Evolutionary conservation across 345 rosid species (phyloP).

Genomic region (Gossypium longicalyx): DNA sequence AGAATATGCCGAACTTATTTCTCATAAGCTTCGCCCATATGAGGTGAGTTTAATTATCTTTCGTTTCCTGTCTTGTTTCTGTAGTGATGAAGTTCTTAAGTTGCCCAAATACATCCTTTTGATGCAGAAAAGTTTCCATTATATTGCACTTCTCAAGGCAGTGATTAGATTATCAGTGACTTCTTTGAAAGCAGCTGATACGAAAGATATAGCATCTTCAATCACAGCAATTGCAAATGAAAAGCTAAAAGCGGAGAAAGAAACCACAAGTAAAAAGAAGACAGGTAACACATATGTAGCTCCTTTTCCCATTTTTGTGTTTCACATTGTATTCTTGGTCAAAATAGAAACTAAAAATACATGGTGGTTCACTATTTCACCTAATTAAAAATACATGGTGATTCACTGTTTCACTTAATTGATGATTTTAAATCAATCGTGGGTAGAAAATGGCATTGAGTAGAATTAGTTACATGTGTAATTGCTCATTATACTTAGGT

Average conservation of each 20-base stretch:
- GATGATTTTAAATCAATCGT: not conserved
- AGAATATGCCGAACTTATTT: constrained; percentile 86
- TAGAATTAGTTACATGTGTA: not conserved
- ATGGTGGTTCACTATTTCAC: not conserved
- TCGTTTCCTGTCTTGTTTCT: not conserved
- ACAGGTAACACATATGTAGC: constrained; percentile 38
- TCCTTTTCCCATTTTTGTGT: not conserved
- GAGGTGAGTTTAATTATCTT: constrained; percentile 47
- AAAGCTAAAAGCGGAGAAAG: constrained; percentile 85
- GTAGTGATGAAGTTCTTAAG: constrained; percentile 6
- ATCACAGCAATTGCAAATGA: constrained; percentile 88
- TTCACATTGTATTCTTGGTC: not conserved
- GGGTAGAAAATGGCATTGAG: not conserved
- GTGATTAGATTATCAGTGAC: constrained; percentile 78
- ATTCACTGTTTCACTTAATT: not conserved
- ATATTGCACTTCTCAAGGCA: constrained; percentile 66
- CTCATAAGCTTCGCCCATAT: constrained; percentile 58
- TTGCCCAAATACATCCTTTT: not conserved
- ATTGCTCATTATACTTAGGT: too few species aligned
- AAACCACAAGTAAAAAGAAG: constrained; percentile 79
- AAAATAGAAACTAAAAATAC: too few species aligned
- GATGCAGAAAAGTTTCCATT: constrained; percentile 85
- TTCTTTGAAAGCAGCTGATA: constrained; percentile 75
- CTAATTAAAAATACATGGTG: not conserved
- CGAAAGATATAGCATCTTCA: constrained; percentile 80